A percentile compares a stretch with the other conserved stretches of the same genome.
Conservation (phyloP, 1,284 basidiomycete species). For the Ceratobasidium sp. region DNA sequence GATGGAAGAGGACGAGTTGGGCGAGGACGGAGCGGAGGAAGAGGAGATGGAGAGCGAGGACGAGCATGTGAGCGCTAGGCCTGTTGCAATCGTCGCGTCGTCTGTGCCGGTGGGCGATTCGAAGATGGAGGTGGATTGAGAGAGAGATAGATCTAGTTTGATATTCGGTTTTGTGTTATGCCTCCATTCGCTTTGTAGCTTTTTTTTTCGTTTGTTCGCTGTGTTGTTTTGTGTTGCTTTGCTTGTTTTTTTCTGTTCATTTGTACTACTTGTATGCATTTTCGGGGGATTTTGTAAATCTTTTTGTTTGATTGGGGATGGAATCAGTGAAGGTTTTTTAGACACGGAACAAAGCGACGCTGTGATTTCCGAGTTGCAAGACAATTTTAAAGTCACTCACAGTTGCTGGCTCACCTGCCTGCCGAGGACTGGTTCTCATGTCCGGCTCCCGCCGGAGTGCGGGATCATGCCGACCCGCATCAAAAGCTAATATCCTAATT, state of each 20-base stretch:
- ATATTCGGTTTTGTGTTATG: too few relatives aligned
- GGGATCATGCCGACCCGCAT: too few relatives aligned
- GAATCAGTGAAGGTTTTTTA: too few relatives aligned
- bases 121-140: conserved; percentile 18
- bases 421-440: background rate
- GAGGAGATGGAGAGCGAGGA: conserved; percentile 44
- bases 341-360: too few relatives aligned
- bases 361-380: too few relatives aligned
- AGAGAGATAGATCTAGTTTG: background rate
- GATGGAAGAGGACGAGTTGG: conserved; percentile 39
- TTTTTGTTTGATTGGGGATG: too few relatives aligned
- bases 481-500: too few relatives aligned
- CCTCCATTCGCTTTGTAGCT: too few relatives aligned
- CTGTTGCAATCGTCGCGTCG: background rate
- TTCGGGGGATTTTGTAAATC: background rate
- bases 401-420: background rate
- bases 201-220: too few relatives aligned
- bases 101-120: background rate
- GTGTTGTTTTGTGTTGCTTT: background rate
- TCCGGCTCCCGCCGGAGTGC: too few relatives aligned
- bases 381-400: background rate
- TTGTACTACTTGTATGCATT: conserved; percentile 13
- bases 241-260: background rate
- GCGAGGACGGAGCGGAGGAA: conserved; percentile 18
- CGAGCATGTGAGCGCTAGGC: conserved; percentile 36